These are phyloP conservation scores for Boletus barrowsii DNA, from an alignment of 768 basidiomycete genomes.

Conservation along the genomic window DNA sequence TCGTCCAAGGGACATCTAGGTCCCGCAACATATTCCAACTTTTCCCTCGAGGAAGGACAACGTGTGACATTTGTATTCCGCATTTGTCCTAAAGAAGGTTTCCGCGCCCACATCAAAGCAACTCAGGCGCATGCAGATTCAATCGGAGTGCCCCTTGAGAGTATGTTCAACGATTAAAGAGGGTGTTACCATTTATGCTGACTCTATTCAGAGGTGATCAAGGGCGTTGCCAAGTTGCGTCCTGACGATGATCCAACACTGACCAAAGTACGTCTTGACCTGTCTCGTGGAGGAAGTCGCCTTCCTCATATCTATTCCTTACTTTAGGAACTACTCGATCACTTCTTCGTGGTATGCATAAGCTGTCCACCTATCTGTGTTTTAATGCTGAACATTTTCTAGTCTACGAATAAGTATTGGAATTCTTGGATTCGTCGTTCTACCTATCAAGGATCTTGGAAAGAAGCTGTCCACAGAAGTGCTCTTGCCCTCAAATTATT, in stretches of 20 bases:
- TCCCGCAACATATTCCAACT: conserved; percentile 50
- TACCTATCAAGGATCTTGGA: conserved; percentile 92
- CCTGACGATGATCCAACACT: conserved; percentile 69
- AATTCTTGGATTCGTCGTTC: conserved; percentile 84
- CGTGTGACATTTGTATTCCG: conserved; percentile 85
- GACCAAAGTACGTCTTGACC: conserved; percentile 45
- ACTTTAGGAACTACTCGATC: conserved; percentile 52
- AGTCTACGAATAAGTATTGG: conserved; percentile 83
- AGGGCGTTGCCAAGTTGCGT: conserved; percentile 43
- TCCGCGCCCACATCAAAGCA: conserved; percentile 15
- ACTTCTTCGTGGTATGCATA: conserved; percentile 49
- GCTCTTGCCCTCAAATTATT: conserved; percentile 92
- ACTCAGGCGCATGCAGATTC: conserved; percentile 41
- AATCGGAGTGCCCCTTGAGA: conserved; percentile 45
- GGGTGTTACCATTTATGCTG: neutral
- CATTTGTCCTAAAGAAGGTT: conserved; percentile 49
- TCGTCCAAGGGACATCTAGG: conserved; percentile 75
- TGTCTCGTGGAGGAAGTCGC: neutral
- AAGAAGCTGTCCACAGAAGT: conserved; percentile 89
- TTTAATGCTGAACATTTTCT: conserved; percentile 8
- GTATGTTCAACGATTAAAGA: conserved; percentile 23
- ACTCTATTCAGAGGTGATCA: conserved; percentile 37
- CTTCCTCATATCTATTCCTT: neutral
- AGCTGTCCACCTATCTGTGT: neutral
- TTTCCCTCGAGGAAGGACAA: conserved; percentile 80